phyloP scores from a whole-genome alignment of 352 stramenopile species.

The Globisporangium mamillatum region DNA sequence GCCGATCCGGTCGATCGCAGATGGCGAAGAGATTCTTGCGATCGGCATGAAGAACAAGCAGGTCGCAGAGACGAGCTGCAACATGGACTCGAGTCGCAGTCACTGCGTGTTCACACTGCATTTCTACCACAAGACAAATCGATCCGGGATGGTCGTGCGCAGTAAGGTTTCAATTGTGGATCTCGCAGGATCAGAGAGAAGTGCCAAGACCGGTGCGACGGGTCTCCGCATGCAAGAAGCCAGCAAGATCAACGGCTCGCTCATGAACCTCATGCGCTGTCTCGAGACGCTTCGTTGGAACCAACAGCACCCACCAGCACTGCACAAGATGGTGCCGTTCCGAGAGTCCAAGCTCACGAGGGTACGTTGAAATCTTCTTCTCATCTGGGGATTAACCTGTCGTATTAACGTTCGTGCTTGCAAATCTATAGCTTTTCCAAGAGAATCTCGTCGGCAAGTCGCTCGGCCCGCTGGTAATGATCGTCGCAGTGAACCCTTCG shows the following conservation, averaged over 20 bases:
- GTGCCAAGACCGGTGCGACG: conserved; percentile 76
- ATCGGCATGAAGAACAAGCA: conserved; percentile 68
- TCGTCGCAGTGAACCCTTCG: conserved; percentile 95
- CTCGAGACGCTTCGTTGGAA: conserved; percentile 93
- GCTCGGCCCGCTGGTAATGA: conserved; percentile 91
- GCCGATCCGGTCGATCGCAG: conserved; percentile 52
- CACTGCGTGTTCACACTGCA: conserved; percentile 91
- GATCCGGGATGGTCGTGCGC: conserved; percentile 19
- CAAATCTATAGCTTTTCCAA: conserved; percentile 89
- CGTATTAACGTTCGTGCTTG: conserved; percentile 1
- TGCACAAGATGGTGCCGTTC: conserved; percentile 95
- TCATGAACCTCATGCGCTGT: conserved; percentile 98
- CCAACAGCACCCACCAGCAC: conserved; percentile 64
- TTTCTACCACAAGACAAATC: conserved; percentile 46
- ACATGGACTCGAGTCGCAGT: conserved; percentile 88
- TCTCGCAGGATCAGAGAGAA: conserved; percentile 84
- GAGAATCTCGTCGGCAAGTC: conserved; percentile 89
- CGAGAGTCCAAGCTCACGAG: conserved; percentile 96
- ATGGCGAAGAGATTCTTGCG: conserved; percentile 74
- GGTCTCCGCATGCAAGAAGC: conserved; percentile 94
- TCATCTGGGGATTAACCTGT: not conserved
- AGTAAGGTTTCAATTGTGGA: conserved; percentile 94
- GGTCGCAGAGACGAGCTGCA: conserved; percentile 87
- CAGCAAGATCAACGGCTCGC: conserved; percentile 97
- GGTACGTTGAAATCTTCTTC: conserved; percentile 19